Evolutionary conservation across 2,329 filamentous ascomycete species (phyloP).

Genomic region (Chaetomiaceae sp.): DNA sequence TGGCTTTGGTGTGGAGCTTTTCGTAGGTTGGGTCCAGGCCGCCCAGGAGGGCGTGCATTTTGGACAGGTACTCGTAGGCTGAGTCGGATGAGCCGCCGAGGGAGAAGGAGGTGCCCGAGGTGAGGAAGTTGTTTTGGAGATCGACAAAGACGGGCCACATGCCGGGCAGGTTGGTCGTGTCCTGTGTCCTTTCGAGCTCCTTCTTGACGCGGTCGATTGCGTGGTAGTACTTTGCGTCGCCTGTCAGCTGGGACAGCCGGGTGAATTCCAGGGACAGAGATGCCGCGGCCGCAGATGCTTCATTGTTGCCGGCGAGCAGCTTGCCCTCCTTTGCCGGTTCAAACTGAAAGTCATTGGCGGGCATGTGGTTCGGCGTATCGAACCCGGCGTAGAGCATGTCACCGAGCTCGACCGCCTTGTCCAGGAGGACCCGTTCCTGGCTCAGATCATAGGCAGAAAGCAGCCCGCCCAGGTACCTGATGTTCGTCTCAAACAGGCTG

Average conservation of each 20-base stretch:
- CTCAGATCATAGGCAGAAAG: slow-evolving; percentile 50
- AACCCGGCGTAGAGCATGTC: slow-evolving; percentile 51
- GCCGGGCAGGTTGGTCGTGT: slow-evolving; percentile 62
- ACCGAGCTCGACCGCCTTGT: slow-evolving; percentile 49
- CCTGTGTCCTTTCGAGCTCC: slow-evolving; percentile 60
- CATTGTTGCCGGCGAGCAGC: slow-evolving; percentile 34
- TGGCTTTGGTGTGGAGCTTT: slow-evolving; percentile 58
- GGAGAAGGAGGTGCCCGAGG: slow-evolving; percentile 36
- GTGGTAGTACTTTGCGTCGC: slow-evolving; percentile 64
- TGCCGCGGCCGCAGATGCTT: slow-evolving; percentile 48
- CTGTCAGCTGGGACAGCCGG: slow-evolving; percentile 67
- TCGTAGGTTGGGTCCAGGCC: slow-evolving; percentile 59
- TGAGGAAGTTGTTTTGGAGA: slow-evolving; percentile 47
- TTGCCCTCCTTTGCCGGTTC: slow-evolving; percentile 35
- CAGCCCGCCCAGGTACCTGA: slow-evolving; percentile 50
- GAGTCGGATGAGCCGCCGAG: slow-evolving; percentile 45
- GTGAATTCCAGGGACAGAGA: slow-evolving; percentile 72
- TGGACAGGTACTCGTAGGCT: slow-evolving; percentile 56
- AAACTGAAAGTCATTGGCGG: slow-evolving; percentile 44
- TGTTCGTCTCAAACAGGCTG: slow-evolving; percentile 60
- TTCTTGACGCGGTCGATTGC: slow-evolving; percentile 69
- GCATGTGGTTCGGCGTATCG: slow-evolving; percentile 51
- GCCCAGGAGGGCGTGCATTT: slow-evolving; percentile 58
- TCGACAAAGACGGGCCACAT: slow-evolving; percentile 67
- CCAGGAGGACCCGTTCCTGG: slow-evolving; percentile 40